Base-by-base conservation (phyloP, 2,329 filamentous ascomycete species). In the Huntiella decipiens region DNA sequence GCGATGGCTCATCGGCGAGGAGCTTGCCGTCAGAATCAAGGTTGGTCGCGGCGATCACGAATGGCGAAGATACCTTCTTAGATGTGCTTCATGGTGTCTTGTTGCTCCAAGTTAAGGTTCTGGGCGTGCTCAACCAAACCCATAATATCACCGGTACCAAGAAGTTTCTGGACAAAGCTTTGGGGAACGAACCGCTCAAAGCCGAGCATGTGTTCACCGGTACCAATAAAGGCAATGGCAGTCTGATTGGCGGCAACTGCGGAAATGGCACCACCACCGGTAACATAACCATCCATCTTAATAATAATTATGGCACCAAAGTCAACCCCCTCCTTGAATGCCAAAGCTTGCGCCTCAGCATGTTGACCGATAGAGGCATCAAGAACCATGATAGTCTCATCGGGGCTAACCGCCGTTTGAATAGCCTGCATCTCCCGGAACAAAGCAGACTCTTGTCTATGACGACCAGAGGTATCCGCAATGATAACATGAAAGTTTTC, bases 341-440 rank as follows among this genome's bases (percentile, higher is more conserved):
- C 91, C 56, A 92, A 80, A 44, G 85, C 86, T 60, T 98, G 91
- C 2, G 83, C 77, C 63, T 98, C 91, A 5, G 91, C 91, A 53
- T 91, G 83, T 59, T 98, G 91, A 58, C 91, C 91, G 54, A 98
- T 98, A 32, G 84, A 93, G 19, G 88, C 82, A 60, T 98, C 91
- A 22, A 98, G 73, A 10, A 98, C 91, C 80, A 98, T 92, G 63
- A 98, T 93, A 0, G 91, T 98, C 66, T 98, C 88, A 58, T 98
- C 85, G 0, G 91, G 87, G 43, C 52, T 49, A 39, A 98, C 82
- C 1, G 91, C 91, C 10, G 72, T 71, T 59, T 98, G 91, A 50
- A 98, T 96, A 57, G 98, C 87, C 50, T 86, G 74, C 91, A 98
- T 98, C 62, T 98, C 91, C 52, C 87, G 82, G 63, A 98, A 98